phyloP scores from a whole-genome alignment of 2,329 filamentous ascomycete species.

The Penicillium expansum region DNA sequence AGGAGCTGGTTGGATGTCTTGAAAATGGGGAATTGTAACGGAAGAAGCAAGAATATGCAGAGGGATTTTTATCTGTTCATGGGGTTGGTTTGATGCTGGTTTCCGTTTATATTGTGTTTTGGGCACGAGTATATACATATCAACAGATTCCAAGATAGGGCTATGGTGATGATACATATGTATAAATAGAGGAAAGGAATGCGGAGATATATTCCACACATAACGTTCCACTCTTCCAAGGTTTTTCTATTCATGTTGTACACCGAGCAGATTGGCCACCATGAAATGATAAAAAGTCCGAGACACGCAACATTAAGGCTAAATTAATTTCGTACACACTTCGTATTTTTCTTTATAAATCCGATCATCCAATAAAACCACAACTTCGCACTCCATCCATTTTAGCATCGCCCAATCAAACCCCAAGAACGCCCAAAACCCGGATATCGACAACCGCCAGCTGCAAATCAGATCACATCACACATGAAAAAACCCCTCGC shows the following conservation, averaged over 20 bases:
- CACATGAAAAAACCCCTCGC: neutral
- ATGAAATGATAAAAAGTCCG: neutral
- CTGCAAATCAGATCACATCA: slow-evolving; percentile 4
- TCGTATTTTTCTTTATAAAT: neutral
- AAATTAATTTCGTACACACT: too few relatives aligned
- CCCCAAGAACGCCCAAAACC: neutral
- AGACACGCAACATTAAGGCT: neutral
- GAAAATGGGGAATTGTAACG: neutral
- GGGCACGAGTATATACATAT: neutral
- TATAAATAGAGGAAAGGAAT: neutral
- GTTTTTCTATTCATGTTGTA: too few relatives aligned
- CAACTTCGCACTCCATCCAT: neutral
- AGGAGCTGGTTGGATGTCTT: neutral
- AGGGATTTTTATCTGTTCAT: neutral
- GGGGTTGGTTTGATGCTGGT: neutral
- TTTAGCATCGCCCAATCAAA: neutral
- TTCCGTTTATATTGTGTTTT: neutral
- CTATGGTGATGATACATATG: neutral
- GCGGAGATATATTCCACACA: neutral
- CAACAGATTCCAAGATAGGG: neutral
- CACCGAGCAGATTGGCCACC: neutral
- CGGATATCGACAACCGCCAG: neutral
- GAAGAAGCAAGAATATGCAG: neutral
- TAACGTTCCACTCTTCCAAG: neutral
- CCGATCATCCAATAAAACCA: neutral